Percentiles rank a stretch among this genome's conserved stretches.
Evolutionary conservation across 257 asterid species (phyloP).

Genomic region (Schizonepeta tenuifolia): DNA sequence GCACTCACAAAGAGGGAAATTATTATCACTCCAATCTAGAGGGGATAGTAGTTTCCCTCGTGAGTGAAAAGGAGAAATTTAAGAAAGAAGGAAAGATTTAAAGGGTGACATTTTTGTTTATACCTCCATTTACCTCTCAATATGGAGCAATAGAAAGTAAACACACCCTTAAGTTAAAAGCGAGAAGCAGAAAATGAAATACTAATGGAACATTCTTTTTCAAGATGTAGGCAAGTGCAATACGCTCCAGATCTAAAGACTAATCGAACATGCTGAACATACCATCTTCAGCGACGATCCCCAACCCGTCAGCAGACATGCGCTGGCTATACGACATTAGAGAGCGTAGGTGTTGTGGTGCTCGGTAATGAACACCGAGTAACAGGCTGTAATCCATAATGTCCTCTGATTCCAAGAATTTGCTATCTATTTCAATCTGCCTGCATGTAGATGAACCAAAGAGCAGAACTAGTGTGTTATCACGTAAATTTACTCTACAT

Average conservation of each 20-base stretch:
- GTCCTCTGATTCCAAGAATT: slow-evolving; percentile 87
- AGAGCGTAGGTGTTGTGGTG: slow-evolving; percentile 88
- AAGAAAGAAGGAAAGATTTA: too few relatives aligned
- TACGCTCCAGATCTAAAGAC: background rate
- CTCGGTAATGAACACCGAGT: slow-evolving; percentile 94
- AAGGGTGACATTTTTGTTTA: too few relatives aligned
- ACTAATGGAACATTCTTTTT: background rate
- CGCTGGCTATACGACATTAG: slow-evolving; percentile 58
- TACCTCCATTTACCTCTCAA: too few relatives aligned
- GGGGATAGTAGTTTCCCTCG: too few relatives aligned
- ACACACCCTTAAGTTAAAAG: background rate
- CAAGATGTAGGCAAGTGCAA: background rate
- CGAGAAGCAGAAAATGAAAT: background rate
- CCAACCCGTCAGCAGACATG: slow-evolving; percentile 64
- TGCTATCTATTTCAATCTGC: slow-evolving; percentile 91
- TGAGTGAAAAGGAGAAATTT: too few relatives aligned
- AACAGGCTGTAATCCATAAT: slow-evolving; percentile 98
- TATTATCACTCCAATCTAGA: too few relatives aligned
- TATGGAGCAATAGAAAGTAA: too few relatives aligned
- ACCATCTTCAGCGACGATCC: slow-evolving; percentile 95
- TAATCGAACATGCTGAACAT: slow-evolving; percentile 11
- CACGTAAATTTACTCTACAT: background rate
- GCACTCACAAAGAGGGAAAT: too few relatives aligned
- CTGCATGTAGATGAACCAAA: slow-evolving; percentile 52
- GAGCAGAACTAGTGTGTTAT: slow-evolving; percentile 15